Base-by-base conservation (phyloP, 495 filamentous ascomycete species). In the Parathielavia appendiculata region DNA sequence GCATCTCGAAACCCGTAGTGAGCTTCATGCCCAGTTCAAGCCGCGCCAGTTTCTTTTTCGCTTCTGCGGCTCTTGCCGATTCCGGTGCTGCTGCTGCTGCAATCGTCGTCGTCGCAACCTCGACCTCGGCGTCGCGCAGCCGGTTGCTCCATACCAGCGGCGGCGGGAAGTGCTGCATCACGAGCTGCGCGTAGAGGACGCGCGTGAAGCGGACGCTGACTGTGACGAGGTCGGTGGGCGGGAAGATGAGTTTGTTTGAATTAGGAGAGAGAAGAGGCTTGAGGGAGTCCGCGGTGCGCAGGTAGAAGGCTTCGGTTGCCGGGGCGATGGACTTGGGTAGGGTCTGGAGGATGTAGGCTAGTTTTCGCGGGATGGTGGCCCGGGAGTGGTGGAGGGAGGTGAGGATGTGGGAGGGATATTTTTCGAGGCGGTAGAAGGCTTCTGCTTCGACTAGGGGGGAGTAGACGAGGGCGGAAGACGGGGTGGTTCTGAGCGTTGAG, bases 271-370 rank as follows among this genome's bases (percentile, higher is more conserved):
- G 70, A 59, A 97, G 75, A 1, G 86, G 82, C 20, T 85, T 86
- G 49, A 96, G 71, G 5, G 86, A 79, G 54, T 89, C 81, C 1
- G 93, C 89, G 66, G 97, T 91, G 43, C 95, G 85, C 49, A 96
- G 78, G 70, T 97, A 97, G 69, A 97, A 97, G 2, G 90, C 85
- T 69, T 98, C 93, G 4, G 89, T 81, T 5, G 91, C 91, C 1
- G 91, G 83, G 2, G 90, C 87, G 51, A 97, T 85, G 55, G 85
- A 83, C 6, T 83, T 76, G 7, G 91, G 87, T 35, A 83, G 80
- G 26, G 79, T 73, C 60, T 91, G 87, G 1, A 97, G 74, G 40
- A 97, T 79, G 61, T 84, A 85, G n/a, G 90, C 92, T 14, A 95
- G 72, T 54, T 85, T 89, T 57, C 93, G 83, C 0, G 93, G 93